These are phyloP conservation scores for Ogataea methanolica DNA, from an alignment of 805 yeast species.

Conservation along the genomic window DNA sequence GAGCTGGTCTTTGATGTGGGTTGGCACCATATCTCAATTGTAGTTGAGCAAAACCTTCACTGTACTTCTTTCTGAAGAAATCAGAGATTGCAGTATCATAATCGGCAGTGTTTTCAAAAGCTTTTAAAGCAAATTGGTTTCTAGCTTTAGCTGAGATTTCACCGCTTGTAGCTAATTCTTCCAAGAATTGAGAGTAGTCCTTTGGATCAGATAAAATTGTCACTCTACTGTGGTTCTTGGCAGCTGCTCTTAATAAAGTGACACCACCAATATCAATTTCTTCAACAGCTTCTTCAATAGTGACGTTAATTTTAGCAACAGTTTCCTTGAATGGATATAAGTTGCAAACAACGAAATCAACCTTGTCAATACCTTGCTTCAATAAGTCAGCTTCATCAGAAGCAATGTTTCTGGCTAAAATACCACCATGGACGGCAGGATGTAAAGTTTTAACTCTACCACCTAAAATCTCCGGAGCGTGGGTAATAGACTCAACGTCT, in stretches of 20 bases:
- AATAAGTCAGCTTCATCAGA: conserved; percentile 85
- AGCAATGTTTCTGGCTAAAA: conserved; percentile 89
- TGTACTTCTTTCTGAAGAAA: conserved; percentile 94
- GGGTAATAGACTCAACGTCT: conserved; percentile 91
- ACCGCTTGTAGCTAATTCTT: conserved; percentile 63
- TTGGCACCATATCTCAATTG: conserved; percentile 97
- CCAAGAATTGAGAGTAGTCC: conserved; percentile 84
- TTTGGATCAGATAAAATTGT: conserved; percentile 92
- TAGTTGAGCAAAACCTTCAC: conserved; percentile 84
- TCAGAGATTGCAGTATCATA: conserved; percentile 95
- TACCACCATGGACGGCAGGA: conserved; percentile 98
- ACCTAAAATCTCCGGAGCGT: conserved; percentile 98
- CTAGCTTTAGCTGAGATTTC: conserved; percentile 69
- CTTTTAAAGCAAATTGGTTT: conserved; percentile 87
- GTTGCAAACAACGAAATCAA: conserved; percentile 96
- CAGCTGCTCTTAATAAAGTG: conserved; percentile 95
- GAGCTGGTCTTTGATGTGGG: conserved; percentile 99
- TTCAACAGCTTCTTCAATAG: conserved; percentile 96
- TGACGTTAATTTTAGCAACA: conserved; percentile 90
- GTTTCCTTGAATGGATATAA: conserved; percentile 98
- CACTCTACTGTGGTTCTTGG: conserved; percentile 95
- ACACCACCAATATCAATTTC: conserved; percentile 99
- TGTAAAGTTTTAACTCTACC: conserved; percentile 98
- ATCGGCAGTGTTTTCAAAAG: conserved; percentile 97
- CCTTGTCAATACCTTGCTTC: conserved; percentile 89